Evolutionary conservation across 1,284 basidiomycete genomes (phyloP).

Genomic region (Malassezia furfur): DNA sequence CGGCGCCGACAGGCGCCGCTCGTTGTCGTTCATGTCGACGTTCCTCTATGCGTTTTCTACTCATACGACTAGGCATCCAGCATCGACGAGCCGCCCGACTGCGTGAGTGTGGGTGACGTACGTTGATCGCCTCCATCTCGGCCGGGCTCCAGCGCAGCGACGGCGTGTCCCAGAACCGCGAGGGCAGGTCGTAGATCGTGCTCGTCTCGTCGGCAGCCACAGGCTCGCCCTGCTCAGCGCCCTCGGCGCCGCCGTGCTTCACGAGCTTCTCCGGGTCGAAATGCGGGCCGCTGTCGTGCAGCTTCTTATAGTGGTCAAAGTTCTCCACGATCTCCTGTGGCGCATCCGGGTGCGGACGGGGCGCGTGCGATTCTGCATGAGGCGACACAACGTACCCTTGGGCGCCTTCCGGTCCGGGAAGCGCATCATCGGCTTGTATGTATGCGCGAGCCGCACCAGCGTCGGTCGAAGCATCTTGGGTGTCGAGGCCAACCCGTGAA

Average conservation of each 20-base stretch:
- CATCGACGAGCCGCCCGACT: constrained; percentile 16
- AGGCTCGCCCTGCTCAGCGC: neutral
- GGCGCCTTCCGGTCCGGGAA: constrained; percentile 36
- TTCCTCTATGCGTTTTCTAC: no score
- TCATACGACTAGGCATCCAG: neutral
- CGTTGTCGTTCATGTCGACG: no score
- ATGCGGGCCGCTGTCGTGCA: constrained; percentile 38
- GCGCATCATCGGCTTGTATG: constrained; percentile 30
- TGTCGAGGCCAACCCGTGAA: neutral
- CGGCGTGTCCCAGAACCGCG: constrained; percentile 41
- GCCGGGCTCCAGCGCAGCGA: constrained; percentile 25
- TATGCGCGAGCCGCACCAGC: constrained; percentile 26
- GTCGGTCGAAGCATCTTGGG: constrained; percentile 27
- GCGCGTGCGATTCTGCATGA: constrained; percentile 26
- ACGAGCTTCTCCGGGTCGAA: constrained; percentile 39
- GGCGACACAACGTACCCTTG: constrained; percentile 20
- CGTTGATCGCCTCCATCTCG: constrained; percentile 45
- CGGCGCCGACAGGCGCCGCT: no score
- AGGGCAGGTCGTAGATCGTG: constrained; percentile 25
- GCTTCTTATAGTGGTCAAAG: constrained; percentile 39
- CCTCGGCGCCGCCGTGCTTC: neutral
- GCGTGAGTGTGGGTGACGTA: constrained; percentile 12
- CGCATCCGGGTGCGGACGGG: constrained; percentile 43
- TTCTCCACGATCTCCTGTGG: constrained; percentile 26
- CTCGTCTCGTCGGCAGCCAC: constrained; percentile 15